phyloP scores from a whole-genome alignment of 306 rosid genomes.

The Bauhinia variegata region DNA sequence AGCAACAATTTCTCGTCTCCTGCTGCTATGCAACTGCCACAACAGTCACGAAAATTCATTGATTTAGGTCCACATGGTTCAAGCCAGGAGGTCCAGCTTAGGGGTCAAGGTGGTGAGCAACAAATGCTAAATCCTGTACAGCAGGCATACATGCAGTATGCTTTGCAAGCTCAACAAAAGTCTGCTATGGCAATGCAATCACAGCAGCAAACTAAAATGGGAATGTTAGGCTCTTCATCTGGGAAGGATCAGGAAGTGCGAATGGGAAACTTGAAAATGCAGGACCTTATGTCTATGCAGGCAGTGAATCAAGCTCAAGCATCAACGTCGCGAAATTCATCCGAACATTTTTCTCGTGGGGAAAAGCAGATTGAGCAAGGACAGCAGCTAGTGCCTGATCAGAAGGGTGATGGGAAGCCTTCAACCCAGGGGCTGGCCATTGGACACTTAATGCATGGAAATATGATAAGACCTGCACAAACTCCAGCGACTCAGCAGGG shows the following conservation, averaged over 20 bases:
- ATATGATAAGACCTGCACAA: constrained; percentile 70
- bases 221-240: constrained; percentile 64
- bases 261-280: constrained; percentile 74
- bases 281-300: constrained; percentile 73
- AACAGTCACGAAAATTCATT: constrained; percentile 71
- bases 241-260: constrained; percentile 83
- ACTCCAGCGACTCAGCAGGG: constrained; percentile 62
- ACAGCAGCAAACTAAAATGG: constrained; percentile 81
- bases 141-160: constrained; percentile 84
- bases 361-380: constrained; percentile 81
- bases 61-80: constrained; percentile 76
- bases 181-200: constrained; percentile 77
- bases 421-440: constrained; percentile 54
- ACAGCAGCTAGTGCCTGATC: constrained; percentile 65
- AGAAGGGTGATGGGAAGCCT: constrained; percentile 65
- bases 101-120: constrained; percentile 79
- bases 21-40: constrained; percentile 67
- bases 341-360: constrained; percentile 70
- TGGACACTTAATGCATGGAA: constrained; percentile 71
- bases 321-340: constrained; percentile 61
- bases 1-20: constrained; percentile 68
- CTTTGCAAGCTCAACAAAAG: constrained; percentile 83
- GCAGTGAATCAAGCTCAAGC: constrained; percentile 64
- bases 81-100: constrained; percentile 67
- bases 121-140: constrained; percentile 69